Percentiles rank a stretch among this genome's conserved stretches.
These are phyloP conservation scores for Beauveria sp. DNA, from an alignment of 2,329 filamentous ascomycete genomes.

Conservation along the genomic window DNA sequence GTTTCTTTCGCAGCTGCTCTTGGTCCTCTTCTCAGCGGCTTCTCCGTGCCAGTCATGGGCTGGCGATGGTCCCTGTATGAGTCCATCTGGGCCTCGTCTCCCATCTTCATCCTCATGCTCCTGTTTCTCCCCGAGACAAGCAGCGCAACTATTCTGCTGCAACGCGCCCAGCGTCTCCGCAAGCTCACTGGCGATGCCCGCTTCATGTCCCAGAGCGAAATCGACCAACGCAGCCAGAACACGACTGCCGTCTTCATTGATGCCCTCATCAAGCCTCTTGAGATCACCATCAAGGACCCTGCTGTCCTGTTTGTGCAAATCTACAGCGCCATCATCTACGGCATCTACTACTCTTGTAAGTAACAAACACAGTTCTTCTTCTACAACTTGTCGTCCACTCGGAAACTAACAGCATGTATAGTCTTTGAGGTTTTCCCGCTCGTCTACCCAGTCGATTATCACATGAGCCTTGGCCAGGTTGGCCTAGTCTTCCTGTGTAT, in stretches of 20 bases:
- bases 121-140: constrained; percentile 58
- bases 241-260: constrained; percentile 40
- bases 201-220: constrained; percentile 56
- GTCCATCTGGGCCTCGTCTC: constrained; percentile 53
- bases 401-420: constrained; percentile 15
- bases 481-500: constrained; percentile 56
- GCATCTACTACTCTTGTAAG: constrained; percentile 50
- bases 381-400: not conserved
- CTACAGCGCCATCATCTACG: constrained; percentile 56
- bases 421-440: constrained; percentile 60
- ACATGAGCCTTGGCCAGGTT: constrained; percentile 49
- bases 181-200: constrained; percentile 48
- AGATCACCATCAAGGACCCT: constrained; percentile 54
- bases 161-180: constrained; percentile 53
- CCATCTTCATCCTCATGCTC: constrained; percentile 54
- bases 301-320: constrained; percentile 54
- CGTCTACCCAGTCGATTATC: constrained; percentile 52
- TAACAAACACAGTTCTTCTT: constrained; percentile 6
- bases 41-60: constrained; percentile 45
- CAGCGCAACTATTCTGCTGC: constrained; percentile 50
- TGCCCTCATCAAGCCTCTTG: constrained; percentile 52
- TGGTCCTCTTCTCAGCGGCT: constrained; percentile 54
- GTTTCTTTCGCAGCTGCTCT: constrained; percentile 38
- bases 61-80: constrained; percentile 62
- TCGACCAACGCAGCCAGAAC: constrained; percentile 50